Base-by-base conservation (phyloP, 805 yeast genomes). In the Saturnispora besseyi region DNA sequence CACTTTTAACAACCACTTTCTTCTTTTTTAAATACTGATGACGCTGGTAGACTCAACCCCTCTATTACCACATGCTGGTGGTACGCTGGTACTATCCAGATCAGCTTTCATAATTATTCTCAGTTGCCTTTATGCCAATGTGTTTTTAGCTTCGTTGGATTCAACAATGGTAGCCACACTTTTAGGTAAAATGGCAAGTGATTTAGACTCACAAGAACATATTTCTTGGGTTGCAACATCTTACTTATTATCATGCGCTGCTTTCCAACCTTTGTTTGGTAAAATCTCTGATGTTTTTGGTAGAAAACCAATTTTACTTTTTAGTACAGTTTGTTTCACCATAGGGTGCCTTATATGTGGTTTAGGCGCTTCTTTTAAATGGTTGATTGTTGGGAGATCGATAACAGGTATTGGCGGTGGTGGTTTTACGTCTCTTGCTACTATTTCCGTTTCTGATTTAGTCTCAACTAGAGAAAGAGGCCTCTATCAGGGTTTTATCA, bases 381-480 rank as follows among this genome's bases (percentile, higher is more conserved):
- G 65, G 61, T 64, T 79, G 64, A 60, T 76, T 58, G 53, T 76
- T 29, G 84, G 84, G 4, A 70, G 87, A 58, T 79, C 87, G 53
- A 71, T 88, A 46, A 81, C 95, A 26, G 96, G 96, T 18, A 75
- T 85, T 50, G 96, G 96, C 24, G 96, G 93, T 10, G 93, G 95
- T 5, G 96, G 96, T 1, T 76, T 88, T 59, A 78, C 82, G 46
- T 75, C 90, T 0, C 68, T 87, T 56, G 77, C 87, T 15, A 82
- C 95, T 6, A 84, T 88, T 51, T 75, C 89, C 2, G 75, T 84
- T 57, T 78, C 87, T 28, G 96, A 88, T 64, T 69, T 87, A 44
- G 82, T 89, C 28, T 81, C 93, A 2, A 73, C 84, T 53, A 73
- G 93, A 49, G 78, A 82, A 40, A 72, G 96, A 51, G 96, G 95